Percentiles rank a stretch among this genome's conserved stretches.
These are phyloP conservation scores for Moesziomyces parantarcticus DNA, from an alignment of 1,284 basidiomycete species.

Conservation along the genomic window DNA sequence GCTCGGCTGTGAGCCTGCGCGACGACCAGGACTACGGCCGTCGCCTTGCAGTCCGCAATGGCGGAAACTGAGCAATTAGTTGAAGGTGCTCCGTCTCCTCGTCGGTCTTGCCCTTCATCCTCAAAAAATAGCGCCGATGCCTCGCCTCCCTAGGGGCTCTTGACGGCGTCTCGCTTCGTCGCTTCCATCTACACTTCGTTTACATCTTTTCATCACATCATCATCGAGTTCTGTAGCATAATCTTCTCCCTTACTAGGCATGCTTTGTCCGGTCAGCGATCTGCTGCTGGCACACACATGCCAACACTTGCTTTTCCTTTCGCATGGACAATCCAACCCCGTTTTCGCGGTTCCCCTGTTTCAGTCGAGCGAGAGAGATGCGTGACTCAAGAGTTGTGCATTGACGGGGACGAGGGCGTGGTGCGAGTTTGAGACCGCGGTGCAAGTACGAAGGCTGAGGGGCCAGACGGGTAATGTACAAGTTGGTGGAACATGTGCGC, in stretches of 20 bases:
- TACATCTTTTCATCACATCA: neutral
- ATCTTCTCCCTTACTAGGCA: neutral
- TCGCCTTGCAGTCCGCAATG: constrained; percentile 49
- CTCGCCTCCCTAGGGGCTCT: constrained; percentile 1
- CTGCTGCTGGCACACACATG: neutral
- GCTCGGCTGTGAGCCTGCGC: constrained; percentile 36
- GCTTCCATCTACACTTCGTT: too few species aligned
- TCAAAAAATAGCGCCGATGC: neutral
- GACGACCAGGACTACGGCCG: constrained; percentile 60
- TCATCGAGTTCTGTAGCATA: neutral
- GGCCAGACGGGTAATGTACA: too few species aligned
- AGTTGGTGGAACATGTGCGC: neutral
- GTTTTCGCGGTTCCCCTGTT: too few species aligned
- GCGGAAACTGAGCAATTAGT: constrained; percentile 5
- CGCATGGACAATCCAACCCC: constrained; percentile 3
- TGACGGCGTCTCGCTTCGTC: neutral
- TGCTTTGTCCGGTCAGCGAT: neutral
- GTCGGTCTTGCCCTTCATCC: neutral
- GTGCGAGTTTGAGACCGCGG: too few species aligned
- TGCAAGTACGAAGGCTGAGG: too few species aligned
- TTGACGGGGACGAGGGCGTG: neutral
- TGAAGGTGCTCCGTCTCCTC: neutral
- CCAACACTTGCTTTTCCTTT: neutral
- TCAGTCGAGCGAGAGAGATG: neutral
- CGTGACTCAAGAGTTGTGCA: neutral